Percentiles rank a stretch among this genome's conserved stretches.
These are phyloP conservation scores for Papilionanthe hybrid DNA, from an alignment of 116 monocot species.

Conservation along the genomic window DNA sequence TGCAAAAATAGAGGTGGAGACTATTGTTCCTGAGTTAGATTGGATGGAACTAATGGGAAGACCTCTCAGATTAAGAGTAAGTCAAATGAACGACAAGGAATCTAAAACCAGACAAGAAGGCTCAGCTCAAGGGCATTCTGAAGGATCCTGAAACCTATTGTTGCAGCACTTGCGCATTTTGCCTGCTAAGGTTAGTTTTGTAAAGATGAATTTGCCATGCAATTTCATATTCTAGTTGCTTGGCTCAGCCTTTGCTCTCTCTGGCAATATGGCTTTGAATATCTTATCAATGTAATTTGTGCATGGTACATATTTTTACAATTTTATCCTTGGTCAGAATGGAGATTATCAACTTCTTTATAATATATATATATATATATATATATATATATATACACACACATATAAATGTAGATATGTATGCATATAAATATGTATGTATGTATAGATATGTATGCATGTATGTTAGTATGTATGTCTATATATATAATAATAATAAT, in stretches of 20 bases:
- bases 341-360: background rate
- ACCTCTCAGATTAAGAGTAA: conserved; percentile 65
- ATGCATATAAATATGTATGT: too few species aligned
- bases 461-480: too few species aligned
- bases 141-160: background rate
- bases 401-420: too few species aligned
- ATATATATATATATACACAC: too few species aligned
- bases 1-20: conserved; percentile 66
- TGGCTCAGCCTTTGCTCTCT: background rate
- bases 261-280: background rate
- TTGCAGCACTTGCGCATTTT: background rate
- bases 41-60: conserved; percentile 90
- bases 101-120: conserved; percentile 2
- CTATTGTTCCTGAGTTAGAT: conserved; percentile 70
- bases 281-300: background rate
- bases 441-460: too few species aligned
- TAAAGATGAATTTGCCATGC: background rate
- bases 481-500: too few species aligned
- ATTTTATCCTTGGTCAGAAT: background rate
- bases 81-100: conserved; percentile 34
- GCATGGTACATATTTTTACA: background rate
- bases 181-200: background rate
- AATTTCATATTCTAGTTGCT: background rate
- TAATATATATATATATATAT: too few species aligned
- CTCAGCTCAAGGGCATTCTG: background rate